These are phyloP conservation scores for Colletotrichum kahawae DNA, from an alignment of 2,329 filamentous ascomycete species.

Conservation along the genomic window DNA sequence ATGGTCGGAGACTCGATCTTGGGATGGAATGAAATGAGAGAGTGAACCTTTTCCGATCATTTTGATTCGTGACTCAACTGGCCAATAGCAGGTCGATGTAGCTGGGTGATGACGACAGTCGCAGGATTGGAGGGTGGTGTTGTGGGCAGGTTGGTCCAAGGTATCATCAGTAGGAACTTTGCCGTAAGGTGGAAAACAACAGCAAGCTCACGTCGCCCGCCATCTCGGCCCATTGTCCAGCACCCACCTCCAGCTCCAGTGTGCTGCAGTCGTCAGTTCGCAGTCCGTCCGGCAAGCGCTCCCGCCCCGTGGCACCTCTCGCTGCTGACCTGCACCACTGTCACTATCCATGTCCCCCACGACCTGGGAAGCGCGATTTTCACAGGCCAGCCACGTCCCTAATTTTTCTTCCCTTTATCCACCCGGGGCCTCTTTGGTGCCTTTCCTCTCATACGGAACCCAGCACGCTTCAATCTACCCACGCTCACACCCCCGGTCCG, in stretches of 20 bases:
- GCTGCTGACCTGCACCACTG: not conserved
- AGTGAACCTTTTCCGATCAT: not conserved
- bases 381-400: slow-evolving; percentile 7
- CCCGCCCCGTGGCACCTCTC: not conserved
- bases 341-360: not conserved
- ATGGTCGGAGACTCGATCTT: not conserved
- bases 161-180: not conserved
- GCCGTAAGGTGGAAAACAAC: not conserved
- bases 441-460: not conserved
- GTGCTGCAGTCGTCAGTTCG: not conserved
- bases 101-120: slow-evolving; percentile 8
- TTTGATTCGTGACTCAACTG: not conserved
- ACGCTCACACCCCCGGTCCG: slow-evolving; percentile 7
- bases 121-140: not conserved
- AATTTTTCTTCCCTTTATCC: not conserved
- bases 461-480: slow-evolving; percentile 4
- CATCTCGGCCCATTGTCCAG: not conserved
- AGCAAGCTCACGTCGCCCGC: not conserved
- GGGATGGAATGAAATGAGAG: not conserved
- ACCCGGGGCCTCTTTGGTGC: not conserved
- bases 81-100: not conserved
- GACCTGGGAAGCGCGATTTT: slow-evolving; percentile 5
- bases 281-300: not conserved
- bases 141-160: not conserved
- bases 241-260: not conserved